Conservation (phyloP, 495 filamentous ascomycete species). For the Pyronema domesticum region DNA sequence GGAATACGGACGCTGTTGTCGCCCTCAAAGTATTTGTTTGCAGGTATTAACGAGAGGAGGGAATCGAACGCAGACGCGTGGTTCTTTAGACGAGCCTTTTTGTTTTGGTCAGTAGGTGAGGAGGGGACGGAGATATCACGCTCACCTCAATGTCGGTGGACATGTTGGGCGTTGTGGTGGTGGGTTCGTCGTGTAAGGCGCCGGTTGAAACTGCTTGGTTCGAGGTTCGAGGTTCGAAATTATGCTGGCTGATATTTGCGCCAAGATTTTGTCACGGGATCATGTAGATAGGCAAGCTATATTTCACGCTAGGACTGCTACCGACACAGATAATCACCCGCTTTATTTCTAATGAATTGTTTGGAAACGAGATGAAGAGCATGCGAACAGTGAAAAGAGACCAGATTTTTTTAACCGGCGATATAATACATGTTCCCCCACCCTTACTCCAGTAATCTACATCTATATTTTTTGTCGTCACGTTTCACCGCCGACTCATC, state of each 20-base stretch:
- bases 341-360: no score
- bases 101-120: neutral
- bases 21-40: slow-evolving; percentile 78
- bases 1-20: slow-evolving; percentile 56
- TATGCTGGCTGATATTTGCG: no score
- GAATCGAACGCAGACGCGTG: slow-evolving; percentile 81
- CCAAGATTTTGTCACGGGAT: no score
- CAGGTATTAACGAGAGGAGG: slow-evolving; percentile 78
- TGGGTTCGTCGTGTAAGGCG: no score
- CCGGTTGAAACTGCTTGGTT: no score
- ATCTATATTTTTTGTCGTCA: neutral
- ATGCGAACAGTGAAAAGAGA: no score
- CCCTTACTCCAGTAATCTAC: neutral
- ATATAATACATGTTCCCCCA: neutral
- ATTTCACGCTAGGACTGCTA: no score
- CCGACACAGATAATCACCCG: no score
- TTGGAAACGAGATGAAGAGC: no score
- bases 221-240: no score
- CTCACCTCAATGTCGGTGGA: neutral
- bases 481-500: neutral
- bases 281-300: no score
- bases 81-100: slow-evolving; percentile 65
- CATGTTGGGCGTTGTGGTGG: slow-evolving; percentile 1
- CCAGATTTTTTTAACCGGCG: no score
- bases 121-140: neutral